phyloP scores from a whole-genome alignment of 768 basidiomycete species.

The Trametes sanguinea region DNA sequence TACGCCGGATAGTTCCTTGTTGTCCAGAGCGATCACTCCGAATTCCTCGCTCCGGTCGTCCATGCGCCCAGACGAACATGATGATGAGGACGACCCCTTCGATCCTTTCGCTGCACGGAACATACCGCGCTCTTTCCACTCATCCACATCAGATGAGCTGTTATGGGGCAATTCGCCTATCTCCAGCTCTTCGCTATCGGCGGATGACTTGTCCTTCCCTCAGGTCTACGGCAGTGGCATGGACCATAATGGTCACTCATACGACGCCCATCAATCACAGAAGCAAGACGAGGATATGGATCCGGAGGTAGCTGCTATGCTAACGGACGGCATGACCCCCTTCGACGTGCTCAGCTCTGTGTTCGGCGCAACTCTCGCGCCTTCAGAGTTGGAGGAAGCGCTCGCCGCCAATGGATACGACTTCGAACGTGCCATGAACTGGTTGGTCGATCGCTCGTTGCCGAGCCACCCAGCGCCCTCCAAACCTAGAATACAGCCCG shows the following conservation, averaged over 20 bases:
- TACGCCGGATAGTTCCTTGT: conserved; percentile 64
- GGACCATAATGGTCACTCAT: conserved; percentile 25
- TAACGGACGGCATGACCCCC: conserved; percentile 94
- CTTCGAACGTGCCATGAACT: conserved; percentile 94
- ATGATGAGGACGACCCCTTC: conserved; percentile 84
- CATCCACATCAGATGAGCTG: conserved; percentile 60
- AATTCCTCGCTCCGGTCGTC: conserved; percentile 70
- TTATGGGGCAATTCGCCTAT: conserved; percentile 56
- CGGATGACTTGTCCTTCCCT: conserved; percentile 45
- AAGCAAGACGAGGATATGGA: conserved; percentile 39
- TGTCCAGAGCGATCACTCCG: conserved; percentile 62
- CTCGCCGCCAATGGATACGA: conserved; percentile 87
- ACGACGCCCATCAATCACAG: conserved; percentile 8
- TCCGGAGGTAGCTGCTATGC: conserved; percentile 55
- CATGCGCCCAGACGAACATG: conserved; percentile 56
- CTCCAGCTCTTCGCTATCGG: conserved; percentile 51
- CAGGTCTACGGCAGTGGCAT: conserved; percentile 16
- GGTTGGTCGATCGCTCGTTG: conserved; percentile 78
- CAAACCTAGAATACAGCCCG: conserved; percentile 55
- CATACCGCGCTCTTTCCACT: conserved; percentile 59
- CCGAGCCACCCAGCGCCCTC: conserved; percentile 44
- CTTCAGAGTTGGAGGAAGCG: conserved; percentile 92
- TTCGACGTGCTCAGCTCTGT: conserved; percentile 94
- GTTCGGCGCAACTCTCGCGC: conserved; percentile 87
- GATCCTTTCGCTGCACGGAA: conserved; percentile 67